Conservation (phyloP, 2,329 filamentous ascomycete species). For the Phoma sp. region DNA sequence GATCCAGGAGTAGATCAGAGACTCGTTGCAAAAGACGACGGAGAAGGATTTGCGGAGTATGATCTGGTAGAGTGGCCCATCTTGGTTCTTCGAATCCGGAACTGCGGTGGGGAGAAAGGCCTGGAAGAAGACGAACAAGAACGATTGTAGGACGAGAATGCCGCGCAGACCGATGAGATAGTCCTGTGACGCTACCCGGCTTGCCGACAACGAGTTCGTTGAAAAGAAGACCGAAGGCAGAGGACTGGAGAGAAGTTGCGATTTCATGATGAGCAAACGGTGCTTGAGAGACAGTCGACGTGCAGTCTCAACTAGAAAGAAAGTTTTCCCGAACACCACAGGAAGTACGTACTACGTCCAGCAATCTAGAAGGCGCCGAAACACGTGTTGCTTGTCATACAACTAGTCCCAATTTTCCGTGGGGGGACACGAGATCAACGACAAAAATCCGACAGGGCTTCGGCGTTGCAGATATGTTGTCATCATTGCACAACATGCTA, state of each 20-base stretch:
- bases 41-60: conserved; percentile 54
- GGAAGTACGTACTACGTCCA: conserved; percentile 3
- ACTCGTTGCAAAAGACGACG: conserved; percentile 55
- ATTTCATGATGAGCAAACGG: conserved; percentile 24
- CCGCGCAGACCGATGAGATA: conserved; percentile 55
- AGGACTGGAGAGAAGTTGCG: conserved; percentile 21
- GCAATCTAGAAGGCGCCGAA: conserved; percentile 5
- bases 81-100: conserved; percentile 40
- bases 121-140: conserved; percentile 55
- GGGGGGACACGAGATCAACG: conserved; percentile 29
- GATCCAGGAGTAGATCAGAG: conserved; percentile 55
- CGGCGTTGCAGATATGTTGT: neutral
- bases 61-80: conserved; percentile 50
- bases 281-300: conserved; percentile 3
- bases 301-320: neutral
- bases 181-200: conserved; percentile 31
- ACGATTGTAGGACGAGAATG: conserved; percentile 52
- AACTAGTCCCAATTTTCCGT: conserved; percentile 11
- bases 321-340: conserved; percentile 6
- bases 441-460: conserved; percentile 14
- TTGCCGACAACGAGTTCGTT: conserved; percentile 13
- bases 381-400: conserved; percentile 6
- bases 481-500: conserved; percentile 5
- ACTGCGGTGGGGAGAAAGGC: conserved; percentile 54
- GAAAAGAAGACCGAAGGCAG: conserved; percentile 22